phyloP scores from a whole-genome alignment of 805 yeast species.

The Cyberlindnera petersonii region DNA sequence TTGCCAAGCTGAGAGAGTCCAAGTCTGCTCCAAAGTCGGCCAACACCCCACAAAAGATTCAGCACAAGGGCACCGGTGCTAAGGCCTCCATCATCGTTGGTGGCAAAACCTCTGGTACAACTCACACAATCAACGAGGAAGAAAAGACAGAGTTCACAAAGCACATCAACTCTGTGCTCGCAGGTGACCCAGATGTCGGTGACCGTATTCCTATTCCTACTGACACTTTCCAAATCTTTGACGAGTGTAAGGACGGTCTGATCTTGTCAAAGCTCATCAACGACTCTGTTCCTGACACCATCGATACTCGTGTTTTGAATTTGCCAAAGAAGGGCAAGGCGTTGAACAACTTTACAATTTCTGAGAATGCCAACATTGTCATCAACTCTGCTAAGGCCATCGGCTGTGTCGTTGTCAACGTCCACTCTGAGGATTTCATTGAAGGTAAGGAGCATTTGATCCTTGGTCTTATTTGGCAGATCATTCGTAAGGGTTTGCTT shows the following conservation, averaged over 20 bases:
- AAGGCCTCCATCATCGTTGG: slow-evolving; percentile 78
- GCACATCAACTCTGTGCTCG: slow-evolving; percentile 87
- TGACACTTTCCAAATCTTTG: slow-evolving; percentile 91
- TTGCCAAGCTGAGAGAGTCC: slow-evolving; percentile 70
- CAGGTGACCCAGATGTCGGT: slow-evolving; percentile 86
- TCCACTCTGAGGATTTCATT: slow-evolving; percentile 90
- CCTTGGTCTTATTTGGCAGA: slow-evolving; percentile 93
- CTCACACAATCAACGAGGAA: slow-evolving; percentile 96
- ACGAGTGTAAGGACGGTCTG: slow-evolving; percentile 94
- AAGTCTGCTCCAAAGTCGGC: slow-evolving; percentile 33
- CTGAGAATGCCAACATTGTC: slow-evolving; percentile 95
- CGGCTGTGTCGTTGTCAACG: slow-evolving; percentile 97
- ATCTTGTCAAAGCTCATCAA: slow-evolving; percentile 90
- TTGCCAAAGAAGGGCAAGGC: slow-evolving; percentile 76
- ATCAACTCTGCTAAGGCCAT: slow-evolving; percentile 98
- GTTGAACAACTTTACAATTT: slow-evolving; percentile 90
- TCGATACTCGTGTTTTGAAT: slow-evolving; percentile 95
- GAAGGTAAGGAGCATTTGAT: slow-evolving; percentile 93
- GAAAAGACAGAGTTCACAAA: slow-evolving; percentile 94
- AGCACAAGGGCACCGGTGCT: slow-evolving; percentile 50
- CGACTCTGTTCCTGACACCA: slow-evolving; percentile 97
- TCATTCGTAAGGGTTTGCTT: slow-evolving; percentile 91
- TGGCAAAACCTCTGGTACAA: slow-evolving; percentile 86
- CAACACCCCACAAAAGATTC: slow-evolving; percentile 33
- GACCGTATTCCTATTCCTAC: slow-evolving; percentile 85